A percentile compares a stretch with the other conserved stretches of the same genome.
These are phyloP conservation scores for Dryas octopetala DNA, from an alignment of 306 rosid genomes.

Conservation along the genomic window DNA sequence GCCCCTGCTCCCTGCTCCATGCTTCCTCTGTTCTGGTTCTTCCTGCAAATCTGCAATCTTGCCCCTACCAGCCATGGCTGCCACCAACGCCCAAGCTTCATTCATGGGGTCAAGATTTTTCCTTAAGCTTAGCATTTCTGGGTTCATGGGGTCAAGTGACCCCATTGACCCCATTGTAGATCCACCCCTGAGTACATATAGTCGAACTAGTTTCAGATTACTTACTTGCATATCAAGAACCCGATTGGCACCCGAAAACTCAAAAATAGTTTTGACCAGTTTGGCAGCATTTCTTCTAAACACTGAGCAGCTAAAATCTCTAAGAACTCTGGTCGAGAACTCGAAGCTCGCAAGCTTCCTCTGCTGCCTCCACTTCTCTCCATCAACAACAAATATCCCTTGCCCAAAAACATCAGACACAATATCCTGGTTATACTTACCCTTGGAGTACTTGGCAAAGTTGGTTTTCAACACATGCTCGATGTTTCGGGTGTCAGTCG, in stretches of 20 bases:
- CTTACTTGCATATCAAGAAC: conserved; percentile 68
- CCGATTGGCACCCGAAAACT: conserved; percentile 28
- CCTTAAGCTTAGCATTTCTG: too few species aligned
- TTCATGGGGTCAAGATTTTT: too few species aligned
- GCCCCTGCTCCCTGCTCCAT: too few species aligned
- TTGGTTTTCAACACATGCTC: conserved; percentile 52
- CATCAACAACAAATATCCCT: conserved; percentile 72
- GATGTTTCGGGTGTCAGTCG: conserved; percentile 43
- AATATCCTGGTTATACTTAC: conserved; percentile 35
- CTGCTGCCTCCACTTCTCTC: conserved; percentile 70
- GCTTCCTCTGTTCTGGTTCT: too few species aligned
- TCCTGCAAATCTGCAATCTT: too few species aligned
- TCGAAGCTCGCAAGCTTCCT: conserved; percentile 68
- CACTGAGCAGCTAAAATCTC: conserved; percentile 60
- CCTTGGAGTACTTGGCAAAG: conserved; percentile 56
- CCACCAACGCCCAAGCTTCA: too few species aligned
- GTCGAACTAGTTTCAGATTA: not conserved
- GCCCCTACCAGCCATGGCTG: too few species aligned
- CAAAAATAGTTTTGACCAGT: conserved; percentile 40
- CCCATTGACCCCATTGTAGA: too few species aligned
- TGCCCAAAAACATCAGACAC: conserved; percentile 50
- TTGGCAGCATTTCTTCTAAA: conserved; percentile 55
- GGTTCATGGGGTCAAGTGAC: too few species aligned
- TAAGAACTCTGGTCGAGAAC: conserved; percentile 67
- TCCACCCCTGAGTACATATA: too few species aligned